Evolutionary conservation across 768 basidiomycete genomes (phyloP).

Genomic region (Epithele typhae): DNA sequence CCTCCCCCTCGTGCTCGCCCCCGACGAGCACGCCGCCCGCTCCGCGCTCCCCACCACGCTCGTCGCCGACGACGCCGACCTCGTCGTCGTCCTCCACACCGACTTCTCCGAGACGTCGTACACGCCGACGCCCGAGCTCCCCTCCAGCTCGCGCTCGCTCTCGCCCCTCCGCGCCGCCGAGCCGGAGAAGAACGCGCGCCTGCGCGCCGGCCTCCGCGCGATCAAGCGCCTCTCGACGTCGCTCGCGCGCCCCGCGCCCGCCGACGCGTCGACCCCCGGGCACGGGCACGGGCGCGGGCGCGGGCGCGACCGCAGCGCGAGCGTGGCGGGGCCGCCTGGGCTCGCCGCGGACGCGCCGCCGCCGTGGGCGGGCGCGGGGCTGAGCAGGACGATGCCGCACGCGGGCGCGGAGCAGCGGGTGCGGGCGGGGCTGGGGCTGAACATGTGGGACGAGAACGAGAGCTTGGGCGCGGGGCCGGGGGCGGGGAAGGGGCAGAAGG

Average conservation of each 20-base stretch:
- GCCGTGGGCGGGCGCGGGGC: neutral
- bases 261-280: conserved; percentile 18
- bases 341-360: neutral
- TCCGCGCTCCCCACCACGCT: too few species aligned
- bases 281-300: conserved; percentile 19
- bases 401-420: conserved; percentile 13
- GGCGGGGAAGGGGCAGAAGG: too few species aligned
- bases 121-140: neutral
- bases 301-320: conserved; percentile 1
- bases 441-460: too few species aligned
- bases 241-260: conserved; percentile 18
- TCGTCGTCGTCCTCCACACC: conserved; percentile 16
- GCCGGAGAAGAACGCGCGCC: conserved; percentile 21
- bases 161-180: conserved; percentile 10
- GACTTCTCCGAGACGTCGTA: conserved; percentile 10
- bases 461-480: too few species aligned
- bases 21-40: neutral
- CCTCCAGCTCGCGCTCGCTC: neutral
- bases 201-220: conserved; percentile 11
- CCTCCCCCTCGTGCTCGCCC: conserved; percentile 5
- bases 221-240: conserved; percentile 21
- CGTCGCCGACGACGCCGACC: conserved; percentile 7
- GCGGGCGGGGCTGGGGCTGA: conserved; percentile 2
- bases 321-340: neutral
- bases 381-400: conserved; percentile 6